These are phyloP conservation scores for Tolypocladium paradoxum DNA, from an alignment of 2,329 filamentous ascomycete genomes.

Conservation along the genomic window DNA sequence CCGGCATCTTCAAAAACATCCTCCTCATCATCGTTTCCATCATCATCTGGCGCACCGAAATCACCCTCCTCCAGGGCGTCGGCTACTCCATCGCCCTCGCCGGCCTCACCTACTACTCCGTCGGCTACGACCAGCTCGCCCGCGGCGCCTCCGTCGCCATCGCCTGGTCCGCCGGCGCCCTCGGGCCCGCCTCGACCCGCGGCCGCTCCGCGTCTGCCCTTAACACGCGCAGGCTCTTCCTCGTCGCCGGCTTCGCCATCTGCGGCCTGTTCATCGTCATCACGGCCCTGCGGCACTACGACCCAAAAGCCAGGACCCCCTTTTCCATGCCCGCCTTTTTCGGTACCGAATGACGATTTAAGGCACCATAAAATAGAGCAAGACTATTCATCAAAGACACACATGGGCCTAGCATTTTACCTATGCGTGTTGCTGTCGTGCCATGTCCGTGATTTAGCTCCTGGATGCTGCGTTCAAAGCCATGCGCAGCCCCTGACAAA, in stretches of 20 bases:
- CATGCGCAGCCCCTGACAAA: neutral
- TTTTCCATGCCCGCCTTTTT: slow-evolving; percentile 2
- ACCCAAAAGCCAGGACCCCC: neutral
- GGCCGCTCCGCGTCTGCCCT: slow-evolving; percentile 2
- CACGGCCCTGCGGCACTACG: slow-evolving; percentile 5
- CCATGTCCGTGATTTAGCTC: neutral
- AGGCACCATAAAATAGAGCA: neutral
- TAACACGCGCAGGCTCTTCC: slow-evolving; percentile 6
- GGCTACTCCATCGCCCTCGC: slow-evolving; percentile 63
- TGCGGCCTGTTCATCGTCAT: slow-evolving; percentile 8
- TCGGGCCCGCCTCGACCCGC: slow-evolving; percentile 10
- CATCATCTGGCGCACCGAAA: slow-evolving; percentile 65
- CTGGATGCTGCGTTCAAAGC: neutral
- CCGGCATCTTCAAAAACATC: slow-evolving; percentile 80
- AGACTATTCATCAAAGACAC: neutral
- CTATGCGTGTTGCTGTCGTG: neutral
- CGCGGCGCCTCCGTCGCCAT: slow-evolving; percentile 10
- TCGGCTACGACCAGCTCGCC: slow-evolving; percentile 24
- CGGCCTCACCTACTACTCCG: slow-evolving; percentile 39
- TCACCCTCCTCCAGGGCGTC: slow-evolving; percentile 60
- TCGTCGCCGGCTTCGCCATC: slow-evolving; percentile 5
- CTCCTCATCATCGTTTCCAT: slow-evolving; percentile 69
- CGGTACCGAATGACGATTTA: slow-evolving; percentile 6
- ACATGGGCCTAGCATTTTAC: neutral
- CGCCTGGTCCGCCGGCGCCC: slow-evolving; percentile 12